Conservation (phyloP, 257 asterid genomes). For the Eucommia ulmoides region DNA sequence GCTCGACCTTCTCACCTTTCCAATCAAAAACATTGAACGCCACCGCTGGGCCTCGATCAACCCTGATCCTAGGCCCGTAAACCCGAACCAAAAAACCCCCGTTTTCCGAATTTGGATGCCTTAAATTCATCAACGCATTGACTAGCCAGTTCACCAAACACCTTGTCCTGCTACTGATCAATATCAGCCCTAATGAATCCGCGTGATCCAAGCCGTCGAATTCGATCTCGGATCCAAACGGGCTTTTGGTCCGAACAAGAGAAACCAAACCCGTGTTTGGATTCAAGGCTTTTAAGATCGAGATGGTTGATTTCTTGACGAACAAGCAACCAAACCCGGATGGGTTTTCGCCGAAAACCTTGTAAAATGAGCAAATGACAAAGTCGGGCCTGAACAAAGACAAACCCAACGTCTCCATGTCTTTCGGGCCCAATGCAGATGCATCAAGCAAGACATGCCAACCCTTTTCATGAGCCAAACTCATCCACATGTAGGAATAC, state of each 20-base stretch:
- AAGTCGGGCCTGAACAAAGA: slow-evolving; percentile 72
- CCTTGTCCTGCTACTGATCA: slow-evolving; percentile 46
- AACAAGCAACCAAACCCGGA: slow-evolving; percentile 70
- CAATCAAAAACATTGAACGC: slow-evolving; percentile 76
- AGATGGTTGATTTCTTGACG: slow-evolving; percentile 41
- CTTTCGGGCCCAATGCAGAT: slow-evolving; percentile 62
- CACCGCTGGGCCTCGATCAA: slow-evolving; percentile 49
- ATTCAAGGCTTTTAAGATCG: slow-evolving; percentile 20
- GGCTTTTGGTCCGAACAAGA: slow-evolving; percentile 26
- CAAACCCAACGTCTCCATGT: slow-evolving; percentile 84
- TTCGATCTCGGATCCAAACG: slow-evolving; percentile 18
- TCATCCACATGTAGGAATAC: slow-evolving; percentile 83
- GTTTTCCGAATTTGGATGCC: slow-evolving; percentile 53
- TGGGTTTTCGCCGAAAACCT: slow-evolving; percentile 76
- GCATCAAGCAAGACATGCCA: slow-evolving; percentile 86
- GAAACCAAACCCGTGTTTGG: slow-evolving; percentile 43
- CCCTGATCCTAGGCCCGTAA: slow-evolving; percentile 55
- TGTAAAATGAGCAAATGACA: slow-evolving; percentile 53
- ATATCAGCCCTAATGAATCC: slow-evolving; percentile 46
- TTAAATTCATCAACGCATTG: slow-evolving; percentile 43
- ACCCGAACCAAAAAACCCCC: slow-evolving; percentile 32
- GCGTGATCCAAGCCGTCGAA: slow-evolving; percentile 64
- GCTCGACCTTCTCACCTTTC: slow-evolving; percentile 68
- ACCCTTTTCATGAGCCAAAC: slow-evolving; percentile 59
- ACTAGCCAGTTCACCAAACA: slow-evolving; percentile 56